Percentiles rank a stretch among this genome's conserved stretches.
phyloP scores from a whole-genome alignment of 164 flowering plant genomes.

The Chloranthus sessilifolius region DNA sequence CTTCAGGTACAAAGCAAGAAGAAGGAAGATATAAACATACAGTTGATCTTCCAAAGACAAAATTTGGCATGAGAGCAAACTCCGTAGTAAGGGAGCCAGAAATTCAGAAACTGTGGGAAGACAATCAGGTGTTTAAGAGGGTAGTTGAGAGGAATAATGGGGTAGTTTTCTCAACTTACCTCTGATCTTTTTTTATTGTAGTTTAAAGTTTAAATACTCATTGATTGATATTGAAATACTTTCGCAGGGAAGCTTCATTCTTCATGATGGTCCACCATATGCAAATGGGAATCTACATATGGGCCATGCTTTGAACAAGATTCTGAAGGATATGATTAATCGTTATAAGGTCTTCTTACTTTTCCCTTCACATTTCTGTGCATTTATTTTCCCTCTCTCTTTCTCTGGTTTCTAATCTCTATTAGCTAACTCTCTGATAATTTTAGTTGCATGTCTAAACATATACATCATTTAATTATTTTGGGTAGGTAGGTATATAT shows the following conservation, averaged over 20 bases:
- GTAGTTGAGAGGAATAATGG: conserved; percentile 66
- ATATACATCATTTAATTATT: too few relatives aligned
- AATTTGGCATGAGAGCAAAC: conserved; percentile 91
- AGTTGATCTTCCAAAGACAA: conserved; percentile 86
- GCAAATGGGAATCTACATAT: conserved; percentile 98
- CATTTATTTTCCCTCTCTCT: background rate
- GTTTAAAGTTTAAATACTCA: background rate
- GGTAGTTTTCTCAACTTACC: conserved; percentile 38
- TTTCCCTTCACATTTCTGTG: too few relatives aligned
- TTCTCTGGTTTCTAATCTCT: background rate
- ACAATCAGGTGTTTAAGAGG: conserved; percentile 71
- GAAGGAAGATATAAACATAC: conserved; percentile 92
- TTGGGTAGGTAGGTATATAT: too few relatives aligned
- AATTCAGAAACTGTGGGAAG: conserved; percentile 94
- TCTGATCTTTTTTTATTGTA: conserved; percentile 5
- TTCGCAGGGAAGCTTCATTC: conserved; percentile 66
- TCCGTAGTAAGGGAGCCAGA: conserved; percentile 86
- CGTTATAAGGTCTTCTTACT: conserved; percentile 88
- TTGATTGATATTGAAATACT: conserved; percentile 17
- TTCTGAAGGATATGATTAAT: conserved; percentile 92
- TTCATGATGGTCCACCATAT: conserved; percentile 99
- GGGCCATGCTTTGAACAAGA: conserved; percentile 97
- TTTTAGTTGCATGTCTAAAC: conserved; percentile 1
- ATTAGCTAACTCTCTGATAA: background rate
- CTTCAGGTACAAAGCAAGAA: conserved; percentile 65